A percentile compares a stretch with the other conserved stretches of the same genome.
Evolutionary conservation across 345 rosid species (phyloP).

Genomic region (Dipteronia dyeriana): DNA sequence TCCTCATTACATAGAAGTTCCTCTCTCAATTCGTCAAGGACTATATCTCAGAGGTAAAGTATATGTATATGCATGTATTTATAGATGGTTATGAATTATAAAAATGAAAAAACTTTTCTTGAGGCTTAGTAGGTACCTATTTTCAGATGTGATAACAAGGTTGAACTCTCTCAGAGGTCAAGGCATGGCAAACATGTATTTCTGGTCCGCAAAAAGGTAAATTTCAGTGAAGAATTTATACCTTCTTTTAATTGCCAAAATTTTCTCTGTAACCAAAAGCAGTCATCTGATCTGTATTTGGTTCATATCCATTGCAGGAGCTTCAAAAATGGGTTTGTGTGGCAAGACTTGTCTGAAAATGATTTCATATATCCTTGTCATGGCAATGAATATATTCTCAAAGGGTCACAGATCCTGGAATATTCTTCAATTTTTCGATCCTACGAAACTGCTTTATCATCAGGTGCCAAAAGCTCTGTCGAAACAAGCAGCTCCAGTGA

Average conservation of each 20-base stretch:
- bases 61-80: neutral
- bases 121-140: neutral
- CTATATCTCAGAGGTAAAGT: slow-evolving; percentile 56
- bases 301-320: slow-evolving; percentile 37
- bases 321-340: slow-evolving; percentile 64
- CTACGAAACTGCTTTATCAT: slow-evolving; percentile 28
- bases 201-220: slow-evolving; percentile 73
- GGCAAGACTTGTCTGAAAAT: slow-evolving; percentile 66
- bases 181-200: slow-evolving; percentile 58
- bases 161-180: slow-evolving; percentile 55
- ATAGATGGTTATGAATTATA: neutral
- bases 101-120: neutral
- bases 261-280: neutral
- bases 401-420: slow-evolving; percentile 56
- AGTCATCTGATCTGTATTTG: neutral
- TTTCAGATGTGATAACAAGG: slow-evolving; percentile 51
- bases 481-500: slow-evolving; percentile 32
- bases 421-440: slow-evolving; percentile 35
- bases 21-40: slow-evolving; percentile 55
- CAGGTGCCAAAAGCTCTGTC: slow-evolving; percentile 26
- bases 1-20: slow-evolving; percentile 72
- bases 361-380: slow-evolving; percentile 58
- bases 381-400: slow-evolving; percentile 65
- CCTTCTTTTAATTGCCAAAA: neutral
- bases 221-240: neutral